Base-by-base conservation (phyloP, 305 asterid genomes). In the Plantago coronopus region DNA sequence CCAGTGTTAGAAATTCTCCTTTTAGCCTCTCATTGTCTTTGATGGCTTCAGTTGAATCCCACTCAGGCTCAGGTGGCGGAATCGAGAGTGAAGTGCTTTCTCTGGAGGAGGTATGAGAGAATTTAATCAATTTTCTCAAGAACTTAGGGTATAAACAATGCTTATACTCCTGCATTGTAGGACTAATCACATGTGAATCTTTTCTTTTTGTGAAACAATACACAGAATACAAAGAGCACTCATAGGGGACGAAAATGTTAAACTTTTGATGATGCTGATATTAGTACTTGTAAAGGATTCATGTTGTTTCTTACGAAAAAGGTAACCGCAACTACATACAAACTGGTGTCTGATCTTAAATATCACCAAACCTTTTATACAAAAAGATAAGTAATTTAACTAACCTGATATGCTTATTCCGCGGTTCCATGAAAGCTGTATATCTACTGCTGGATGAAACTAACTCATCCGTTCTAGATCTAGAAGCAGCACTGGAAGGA, bases 1-100 rank as follows among this genome's bases (percentile, higher is more conserved):
- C 95, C 77, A 89, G 62, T n/a, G 89, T 68, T 61, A 87, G 85
- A 61, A 89, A 84, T 61, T 81, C 86, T 64, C 85, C 85, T 42
- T 59, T 74, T 72, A 81, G 74, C 71, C 20, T 63, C 77, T 56
- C 76, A n/a, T 65, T 65, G 38, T 72, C 79, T 38, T 47, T n/a
- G 19, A 38, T 48, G 43, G 17, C 63, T 62, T 69, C 82, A 16
- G 54, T 60, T 17, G 56, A 65, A 58, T 51, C 69, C 15, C 48
- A 46, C 54, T 75, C 80, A 2, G 70, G 70, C 55, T 77, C 80
- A 3, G 71, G 67, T 58, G 49, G 54, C 29, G 81, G 50, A 45
- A 50, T 74, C 59, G 83, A 67, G 70, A 73, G 83, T 25, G 79
- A 63, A 65, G 76, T 76, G 56, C 78, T 76, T 48, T 76, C 80